These are phyloP conservation scores for Omphalotus guepiniiformis DNA, from an alignment of 768 basidiomycete genomes.

Conservation along the genomic window DNA sequence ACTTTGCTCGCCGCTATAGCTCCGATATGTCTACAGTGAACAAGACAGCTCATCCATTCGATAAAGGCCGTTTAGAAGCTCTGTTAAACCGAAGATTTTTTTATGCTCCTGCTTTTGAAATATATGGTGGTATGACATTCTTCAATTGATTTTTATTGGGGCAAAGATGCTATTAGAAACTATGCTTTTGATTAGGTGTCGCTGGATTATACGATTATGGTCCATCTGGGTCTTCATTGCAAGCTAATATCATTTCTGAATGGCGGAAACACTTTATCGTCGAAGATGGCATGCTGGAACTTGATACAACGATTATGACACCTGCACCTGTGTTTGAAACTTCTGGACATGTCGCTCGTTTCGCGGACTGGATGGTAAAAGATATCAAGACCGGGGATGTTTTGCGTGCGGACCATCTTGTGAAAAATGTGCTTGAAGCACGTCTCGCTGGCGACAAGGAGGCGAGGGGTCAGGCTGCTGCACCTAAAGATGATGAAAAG, in stretches of 20 bases:
- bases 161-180: no score
- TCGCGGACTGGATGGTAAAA: slow-evolving; percentile 99
- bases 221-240: slow-evolving; percentile 91
- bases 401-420: slow-evolving; percentile 93
- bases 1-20: neutral
- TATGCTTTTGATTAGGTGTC: slow-evolving; percentile 54
- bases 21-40: slow-evolving; percentile 42
- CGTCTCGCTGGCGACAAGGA: slow-evolving; percentile 87
- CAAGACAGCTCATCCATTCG: slow-evolving; percentile 83
- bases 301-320: slow-evolving; percentile 98
- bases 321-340: slow-evolving; percentile 92
- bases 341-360: slow-evolving; percentile 95
- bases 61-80: slow-evolving; percentile 81
- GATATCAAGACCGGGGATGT: slow-evolving; percentile 94
- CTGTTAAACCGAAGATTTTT: slow-evolving; percentile 91
- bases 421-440: slow-evolving; percentile 88
- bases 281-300: slow-evolving; percentile 97
- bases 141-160: neutral
- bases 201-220: slow-evolving; percentile 98
- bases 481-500: slow-evolving; percentile 52
- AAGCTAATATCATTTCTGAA: slow-evolving; percentile 94
- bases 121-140: slow-evolving; percentile 81
- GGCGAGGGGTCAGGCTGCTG: slow-evolving; percentile 72
- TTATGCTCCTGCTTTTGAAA: slow-evolving; percentile 97
- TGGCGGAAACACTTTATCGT: slow-evolving; percentile 99